Conservation (phyloP, 176 grass and related monocot genomes). For the Cenchrus americanus region DNA sequence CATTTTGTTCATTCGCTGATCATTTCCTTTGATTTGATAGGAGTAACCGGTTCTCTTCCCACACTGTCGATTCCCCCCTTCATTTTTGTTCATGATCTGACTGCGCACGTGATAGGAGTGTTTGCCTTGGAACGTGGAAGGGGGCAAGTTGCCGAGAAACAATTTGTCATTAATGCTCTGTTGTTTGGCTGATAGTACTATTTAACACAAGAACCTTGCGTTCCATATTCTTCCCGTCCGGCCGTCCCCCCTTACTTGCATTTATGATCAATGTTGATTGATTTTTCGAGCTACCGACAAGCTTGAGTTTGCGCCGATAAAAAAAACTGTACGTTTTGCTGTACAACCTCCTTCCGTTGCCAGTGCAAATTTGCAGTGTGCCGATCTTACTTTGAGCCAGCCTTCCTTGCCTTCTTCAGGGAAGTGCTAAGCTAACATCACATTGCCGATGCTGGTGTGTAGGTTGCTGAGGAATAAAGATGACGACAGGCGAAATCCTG, state of each 20-base stretch:
- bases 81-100: constrained; percentile 10
- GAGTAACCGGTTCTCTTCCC: no score
- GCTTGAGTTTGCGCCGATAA: not conserved
- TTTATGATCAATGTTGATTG: not conserved
- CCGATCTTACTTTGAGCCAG: not conserved
- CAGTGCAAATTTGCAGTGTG: not conserved
- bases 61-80: no score
- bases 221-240: not conserved
- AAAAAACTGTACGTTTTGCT: constrained; percentile 15
- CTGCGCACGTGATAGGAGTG: constrained; percentile 22
- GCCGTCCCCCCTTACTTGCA: not conserved
- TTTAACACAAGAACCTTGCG: constrained; percentile 38
- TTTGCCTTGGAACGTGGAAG: constrained; percentile 22
- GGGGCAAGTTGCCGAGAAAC: constrained; percentile 25
- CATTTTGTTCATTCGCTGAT: constrained; percentile 2
- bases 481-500: not conserved
- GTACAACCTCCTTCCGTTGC: not conserved
- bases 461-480: constrained; percentile 8
- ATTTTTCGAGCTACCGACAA: not conserved
- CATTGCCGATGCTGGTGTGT: not conserved
- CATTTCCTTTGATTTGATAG: not conserved
- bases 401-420: not conserved
- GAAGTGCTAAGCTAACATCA: not conserved
- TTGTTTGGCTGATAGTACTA: not conserved
- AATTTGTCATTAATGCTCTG: constrained; percentile 6